Evolutionary conservation across 2,329 filamentous ascomycete species (phyloP), one percentile per base, ranked within the genome.

Genomic region (Pyrenochaeta sp.): DNA sequence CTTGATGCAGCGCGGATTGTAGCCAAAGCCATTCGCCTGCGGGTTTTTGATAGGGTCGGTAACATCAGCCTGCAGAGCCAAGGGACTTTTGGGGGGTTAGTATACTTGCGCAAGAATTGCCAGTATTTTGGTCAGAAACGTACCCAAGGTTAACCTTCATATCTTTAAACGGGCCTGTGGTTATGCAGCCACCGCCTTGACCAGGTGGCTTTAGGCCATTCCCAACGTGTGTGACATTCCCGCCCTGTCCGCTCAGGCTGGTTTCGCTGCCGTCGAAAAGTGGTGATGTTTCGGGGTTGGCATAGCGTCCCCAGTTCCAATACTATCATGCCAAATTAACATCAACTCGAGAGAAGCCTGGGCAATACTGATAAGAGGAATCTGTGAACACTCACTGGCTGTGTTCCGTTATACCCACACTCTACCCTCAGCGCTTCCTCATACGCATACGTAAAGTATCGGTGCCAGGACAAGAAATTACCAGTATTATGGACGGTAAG

Each of bases 261-360:
- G 80, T 83, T 21, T 79, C 79, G 60, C 79, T 81, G 44, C 85
- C 84, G 59, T 85, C 83, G 58, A 87, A 87, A 46, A 87, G 68
- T 14, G 83, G 81, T 0, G 82, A 84, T 40, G 79, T 78, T 61
- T 70, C 62, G 1, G 72, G 71, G 51, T 83, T 80, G 2, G 72
- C 73, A 15, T 78, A 80, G 51, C 78, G 77, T 10, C 78, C 79
- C 80, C 82, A 86, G 69, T 85, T 81, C 77, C 81, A 82, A 72
- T 84, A 85, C 47, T 77, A 40, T 29, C 29, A 23, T n/a, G 45
- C 64, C 61, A 45, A 63, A 69, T 2, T 42, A 45, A 5, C 23
- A 27, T 27, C 23, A 27, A 9, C 23, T 27, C 9, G 4, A 9
- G 23, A 27, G 4, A 9, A 27, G 4, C 23, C n/a, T n/a, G n/a